A percentile compares a stretch with the other conserved stretches of the same genome.
Conservation (phyloP, 140 eudicot species). For the Flaveria floridana region DNA sequence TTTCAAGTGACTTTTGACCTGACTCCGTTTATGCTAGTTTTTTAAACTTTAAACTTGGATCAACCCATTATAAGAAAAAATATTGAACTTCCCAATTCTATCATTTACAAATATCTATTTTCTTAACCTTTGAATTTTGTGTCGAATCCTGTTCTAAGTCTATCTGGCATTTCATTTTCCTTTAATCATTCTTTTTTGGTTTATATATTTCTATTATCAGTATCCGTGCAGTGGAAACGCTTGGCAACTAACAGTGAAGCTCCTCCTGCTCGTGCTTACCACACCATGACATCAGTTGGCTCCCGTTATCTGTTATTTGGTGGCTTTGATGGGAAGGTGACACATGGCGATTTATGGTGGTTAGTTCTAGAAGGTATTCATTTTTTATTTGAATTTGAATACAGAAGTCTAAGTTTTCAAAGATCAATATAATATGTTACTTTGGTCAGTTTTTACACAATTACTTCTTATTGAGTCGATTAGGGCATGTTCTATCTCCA, state of each 20-base stretch:
- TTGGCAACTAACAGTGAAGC: constrained; percentile 67
- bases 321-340: constrained; percentile 93
- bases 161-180: constrained; percentile 3
- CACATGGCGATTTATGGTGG: constrained; percentile 98
- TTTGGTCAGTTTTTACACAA: neutral
- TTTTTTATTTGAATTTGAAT: constrained; percentile 3
- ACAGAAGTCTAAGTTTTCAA: constrained; percentile 12
- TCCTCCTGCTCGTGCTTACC: constrained; percentile 93
- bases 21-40: neutral
- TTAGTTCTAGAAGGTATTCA: constrained; percentile 89
- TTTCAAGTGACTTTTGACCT: neutral
- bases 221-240: constrained; percentile 96
- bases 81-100: neutral
- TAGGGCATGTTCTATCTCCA: neutral
- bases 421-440: neutral
- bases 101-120: constrained; percentile 20
- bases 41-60: neutral
- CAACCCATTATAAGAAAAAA: constrained; percentile 7
- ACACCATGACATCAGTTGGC: constrained; percentile 80
- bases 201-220: constrained; percentile 40
- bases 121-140: constrained; percentile 11
- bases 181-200: constrained; percentile 19
- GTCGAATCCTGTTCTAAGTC: neutral
- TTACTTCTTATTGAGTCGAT: neutral
- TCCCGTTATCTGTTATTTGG: constrained; percentile 87